phyloP scores from a whole-genome alignment of 2,329 filamentous ascomycete species.

The Pestalotiopsis sp. region DNA sequence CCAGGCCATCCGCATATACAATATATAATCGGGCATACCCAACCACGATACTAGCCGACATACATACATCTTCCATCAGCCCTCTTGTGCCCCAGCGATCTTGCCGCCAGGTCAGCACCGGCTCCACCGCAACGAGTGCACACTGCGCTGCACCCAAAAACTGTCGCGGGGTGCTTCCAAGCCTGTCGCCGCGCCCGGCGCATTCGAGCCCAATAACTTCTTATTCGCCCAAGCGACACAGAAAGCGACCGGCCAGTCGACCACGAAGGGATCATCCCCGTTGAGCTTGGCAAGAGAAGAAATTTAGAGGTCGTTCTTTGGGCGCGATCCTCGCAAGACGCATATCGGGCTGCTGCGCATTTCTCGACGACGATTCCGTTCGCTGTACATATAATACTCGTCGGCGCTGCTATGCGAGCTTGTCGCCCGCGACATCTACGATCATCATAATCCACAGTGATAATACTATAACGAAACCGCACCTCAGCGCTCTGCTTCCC shows the following conservation, averaged over 20 bases:
- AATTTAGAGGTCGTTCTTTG: background rate
- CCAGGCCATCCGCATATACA: background rate
- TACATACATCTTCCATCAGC: background rate
- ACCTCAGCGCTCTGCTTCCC: background rate
- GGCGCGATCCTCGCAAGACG: background rate
- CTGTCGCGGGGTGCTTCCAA: slow-evolving; percentile 6
- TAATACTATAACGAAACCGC: background rate
- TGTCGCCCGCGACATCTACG: background rate
- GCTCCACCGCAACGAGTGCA: slow-evolving; percentile 2
- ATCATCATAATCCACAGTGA: background rate
- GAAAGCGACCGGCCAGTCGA: background rate
- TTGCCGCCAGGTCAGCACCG: slow-evolving; percentile 4
- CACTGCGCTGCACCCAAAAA: background rate
- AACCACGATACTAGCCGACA: background rate
- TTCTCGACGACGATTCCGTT: background rate
- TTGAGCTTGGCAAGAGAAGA: background rate
- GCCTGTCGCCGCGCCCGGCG: background rate
- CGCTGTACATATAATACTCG: background rate
- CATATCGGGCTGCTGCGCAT: background rate
- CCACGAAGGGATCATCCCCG: background rate
- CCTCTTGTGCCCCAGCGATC: background rate
- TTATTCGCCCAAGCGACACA: background rate
- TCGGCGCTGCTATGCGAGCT: background rate
- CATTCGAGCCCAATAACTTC: slow-evolving; percentile 10
- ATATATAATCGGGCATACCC: background rate